phyloP scores from a whole-genome alignment of 2,329 filamentous ascomycete genomes.

The Metarhizium guizhouense region DNA sequence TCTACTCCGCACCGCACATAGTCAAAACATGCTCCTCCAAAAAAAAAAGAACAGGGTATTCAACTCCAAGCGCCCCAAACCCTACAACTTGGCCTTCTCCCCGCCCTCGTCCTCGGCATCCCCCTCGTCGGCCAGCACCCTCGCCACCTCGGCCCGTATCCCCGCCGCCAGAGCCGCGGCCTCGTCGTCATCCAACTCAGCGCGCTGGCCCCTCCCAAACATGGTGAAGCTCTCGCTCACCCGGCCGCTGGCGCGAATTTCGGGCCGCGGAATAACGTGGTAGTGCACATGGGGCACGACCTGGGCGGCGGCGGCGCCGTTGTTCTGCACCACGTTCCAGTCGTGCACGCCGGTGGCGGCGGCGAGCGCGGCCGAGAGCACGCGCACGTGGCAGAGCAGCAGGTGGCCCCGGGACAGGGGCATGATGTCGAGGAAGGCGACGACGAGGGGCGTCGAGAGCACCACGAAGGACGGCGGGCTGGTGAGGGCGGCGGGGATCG shows the following conservation, averaged over 20 bases:
- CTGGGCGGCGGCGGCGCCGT: slow-evolving; percentile 80
- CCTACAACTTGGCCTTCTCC: slow-evolving; percentile 29
- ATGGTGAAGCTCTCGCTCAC: slow-evolving; percentile 65
- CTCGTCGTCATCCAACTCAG: slow-evolving; percentile 71
- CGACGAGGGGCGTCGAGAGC: slow-evolving; percentile 64
- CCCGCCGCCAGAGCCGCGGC: slow-evolving; percentile 49
- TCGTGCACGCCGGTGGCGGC: slow-evolving; percentile 63
- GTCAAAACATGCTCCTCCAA: too few relatives aligned
- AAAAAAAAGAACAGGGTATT: background rate
- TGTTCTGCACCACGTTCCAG: slow-evolving; percentile 98
- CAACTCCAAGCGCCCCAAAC: background rate
- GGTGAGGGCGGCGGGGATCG: slow-evolving; percentile 22
- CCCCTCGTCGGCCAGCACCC: slow-evolving; percentile 35
- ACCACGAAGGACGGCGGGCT: slow-evolving; percentile 52
- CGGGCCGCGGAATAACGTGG: slow-evolving; percentile 82
- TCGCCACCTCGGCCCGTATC: slow-evolving; percentile 40
- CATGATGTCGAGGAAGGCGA: slow-evolving; percentile 91
- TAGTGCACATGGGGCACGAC: slow-evolving; percentile 93
- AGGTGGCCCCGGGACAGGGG: slow-evolving; percentile 79
- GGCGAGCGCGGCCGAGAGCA: slow-evolving; percentile 64
- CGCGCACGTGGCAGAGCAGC: slow-evolving; percentile 65
- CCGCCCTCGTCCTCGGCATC: slow-evolving; percentile 16
- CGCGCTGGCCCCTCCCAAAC: slow-evolving; percentile 66
- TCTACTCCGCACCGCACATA: too few relatives aligned
- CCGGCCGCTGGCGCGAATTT: slow-evolving; percentile 45